Evolutionary conservation across 108 stramenopile genomes (phyloP).

Genomic region (Asterionellopsis glacialis): DNA sequence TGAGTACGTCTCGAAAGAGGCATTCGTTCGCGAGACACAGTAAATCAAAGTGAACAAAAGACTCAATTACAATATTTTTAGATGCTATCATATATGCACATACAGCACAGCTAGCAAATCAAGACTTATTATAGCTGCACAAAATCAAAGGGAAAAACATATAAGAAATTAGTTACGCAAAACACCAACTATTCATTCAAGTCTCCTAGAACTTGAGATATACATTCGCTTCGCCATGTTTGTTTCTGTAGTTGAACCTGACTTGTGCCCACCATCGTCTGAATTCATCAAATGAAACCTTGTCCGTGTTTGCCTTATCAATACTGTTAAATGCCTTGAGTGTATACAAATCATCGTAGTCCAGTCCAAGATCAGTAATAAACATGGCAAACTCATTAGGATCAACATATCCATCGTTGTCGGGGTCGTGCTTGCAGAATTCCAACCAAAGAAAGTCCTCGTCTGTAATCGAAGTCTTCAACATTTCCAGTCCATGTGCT

Average conservation of each 20-base stretch:
- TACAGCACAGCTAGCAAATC: too few species aligned
- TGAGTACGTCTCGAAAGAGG: too few species aligned
- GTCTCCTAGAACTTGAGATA: too few species aligned
- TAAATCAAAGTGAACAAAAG: too few species aligned
- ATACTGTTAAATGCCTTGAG: slow-evolving; percentile 36
- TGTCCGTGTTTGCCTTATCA: slow-evolving; percentile 23
- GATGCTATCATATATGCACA: too few species aligned
- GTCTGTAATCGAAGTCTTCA: slow-evolving; percentile 38
- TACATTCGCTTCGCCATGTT: too few species aligned
- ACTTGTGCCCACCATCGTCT: slow-evolving; percentile 35
- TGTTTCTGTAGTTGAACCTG: neutral
- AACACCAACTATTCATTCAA: too few species aligned
- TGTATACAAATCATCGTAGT: slow-evolving; percentile 45
- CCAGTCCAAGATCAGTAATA: slow-evolving; percentile 38
- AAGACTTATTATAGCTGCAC: too few species aligned
- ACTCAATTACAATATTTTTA: too few species aligned
- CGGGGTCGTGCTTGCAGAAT: slow-evolving; percentile 33
- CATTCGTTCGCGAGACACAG: too few species aligned
- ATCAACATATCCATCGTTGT: slow-evolving; percentile 35
- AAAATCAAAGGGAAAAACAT: too few species aligned
- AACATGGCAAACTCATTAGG: slow-evolving; percentile 34
- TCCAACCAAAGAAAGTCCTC: slow-evolving; percentile 35
- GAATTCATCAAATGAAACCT: slow-evolving; percentile 47
- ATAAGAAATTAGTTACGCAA: too few species aligned
- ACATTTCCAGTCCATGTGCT: slow-evolving; percentile 24